Evolutionary conservation across 192 early-diverging fungal species (phyloP).

Genomic region (Mortierella antarctica): DNA sequence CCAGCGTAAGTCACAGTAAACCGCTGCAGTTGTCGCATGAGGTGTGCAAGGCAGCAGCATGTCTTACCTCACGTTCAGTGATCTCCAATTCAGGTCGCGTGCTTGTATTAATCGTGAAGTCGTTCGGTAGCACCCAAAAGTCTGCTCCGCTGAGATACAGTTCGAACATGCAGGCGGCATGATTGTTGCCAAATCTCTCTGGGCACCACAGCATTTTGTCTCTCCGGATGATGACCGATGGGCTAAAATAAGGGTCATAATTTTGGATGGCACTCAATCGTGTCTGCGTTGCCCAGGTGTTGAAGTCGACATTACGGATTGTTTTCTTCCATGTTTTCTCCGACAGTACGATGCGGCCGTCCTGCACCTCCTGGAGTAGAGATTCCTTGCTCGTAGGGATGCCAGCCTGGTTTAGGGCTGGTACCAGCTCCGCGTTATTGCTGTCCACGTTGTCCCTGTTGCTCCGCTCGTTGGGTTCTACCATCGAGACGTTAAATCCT

Average conservation of each 20-base stretch:
- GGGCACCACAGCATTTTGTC: slow-evolving; percentile 65
- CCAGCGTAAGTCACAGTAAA: too few relatives aligned
- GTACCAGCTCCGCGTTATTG: slow-evolving; percentile 20
- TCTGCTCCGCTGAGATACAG: slow-evolving; percentile 63
- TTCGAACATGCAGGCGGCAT: slow-evolving; percentile 63
- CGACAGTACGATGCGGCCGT: slow-evolving; percentile 46
- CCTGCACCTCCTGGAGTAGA: slow-evolving; percentile 41
- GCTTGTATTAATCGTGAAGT: slow-evolving; percentile 55
- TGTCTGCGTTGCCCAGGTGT: slow-evolving; percentile 55
- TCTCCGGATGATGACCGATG: slow-evolving; percentile 62
- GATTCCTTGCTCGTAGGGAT: slow-evolving; percentile 52
- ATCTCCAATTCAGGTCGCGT: slow-evolving; percentile 22
- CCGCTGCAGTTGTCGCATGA: slow-evolving; percentile 1
- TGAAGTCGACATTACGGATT: slow-evolving; percentile 60
- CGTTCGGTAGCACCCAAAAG: slow-evolving; percentile 65
- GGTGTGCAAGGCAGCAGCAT: not conserved
- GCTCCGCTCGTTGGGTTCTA: too few relatives aligned
- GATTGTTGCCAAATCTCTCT: slow-evolving; percentile 67
- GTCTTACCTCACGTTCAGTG: slow-evolving; percentile 58
- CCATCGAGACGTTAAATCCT: slow-evolving; percentile 57
- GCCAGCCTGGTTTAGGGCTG: slow-evolving; percentile 5
- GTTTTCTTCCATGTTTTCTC: slow-evolving; percentile 69
- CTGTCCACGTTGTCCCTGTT: not conserved
- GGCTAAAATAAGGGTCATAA: slow-evolving; percentile 68
- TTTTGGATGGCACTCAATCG: slow-evolving; percentile 58